Evolutionary conservation across 495 filamentous ascomycete species (phyloP), one percentile per base, ranked within the genome.

Genomic region (Niebla homalea): DNA sequence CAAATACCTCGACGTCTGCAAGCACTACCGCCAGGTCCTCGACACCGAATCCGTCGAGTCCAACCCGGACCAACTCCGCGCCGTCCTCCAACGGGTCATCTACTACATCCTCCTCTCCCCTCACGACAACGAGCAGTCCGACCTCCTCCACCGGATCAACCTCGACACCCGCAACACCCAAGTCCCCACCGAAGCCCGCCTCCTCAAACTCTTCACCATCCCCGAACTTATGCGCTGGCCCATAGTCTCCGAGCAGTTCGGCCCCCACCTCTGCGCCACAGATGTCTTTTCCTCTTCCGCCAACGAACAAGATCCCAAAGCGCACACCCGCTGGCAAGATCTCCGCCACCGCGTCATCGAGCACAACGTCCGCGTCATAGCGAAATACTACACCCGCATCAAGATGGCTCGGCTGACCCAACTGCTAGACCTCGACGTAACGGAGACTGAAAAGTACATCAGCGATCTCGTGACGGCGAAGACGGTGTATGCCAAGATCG

Each of bases 161-260:
- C 64, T 75, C 62, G 70, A 77, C 57, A 60, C 76, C 39, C 79
- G 84, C 36, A 79, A 83, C 55, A 65, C 77, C 4, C 77, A 76
- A 54, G 74, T 94, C 23, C 73, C 86, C 35, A 69, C 79, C 46
- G 89, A 94, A 52, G 77, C 81, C 18, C 76, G 83, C 57, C 76
- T 98, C 3, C 73, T 98, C 29, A 92, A 93, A 67, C 77, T 87
- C 42, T 98, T 97, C 68, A 98, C 92, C 36, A 80, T 94, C 5
- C 88, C 85, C 53, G 93, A 98, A 68, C 73, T 98, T 48, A 98
- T 98, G 92, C 83, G 89, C 62, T 98, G 92, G 92, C 90, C 92
- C 20, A 80, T 89, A 59, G 86, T 98, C 21, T 74, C 87, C 16
- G 77, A 89, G 63, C 72, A 82, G 23, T 98, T 89, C 57, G 89